phyloP scores from a whole-genome alignment of 441 rosid genomes.

The Populus hybrid region DNA sequence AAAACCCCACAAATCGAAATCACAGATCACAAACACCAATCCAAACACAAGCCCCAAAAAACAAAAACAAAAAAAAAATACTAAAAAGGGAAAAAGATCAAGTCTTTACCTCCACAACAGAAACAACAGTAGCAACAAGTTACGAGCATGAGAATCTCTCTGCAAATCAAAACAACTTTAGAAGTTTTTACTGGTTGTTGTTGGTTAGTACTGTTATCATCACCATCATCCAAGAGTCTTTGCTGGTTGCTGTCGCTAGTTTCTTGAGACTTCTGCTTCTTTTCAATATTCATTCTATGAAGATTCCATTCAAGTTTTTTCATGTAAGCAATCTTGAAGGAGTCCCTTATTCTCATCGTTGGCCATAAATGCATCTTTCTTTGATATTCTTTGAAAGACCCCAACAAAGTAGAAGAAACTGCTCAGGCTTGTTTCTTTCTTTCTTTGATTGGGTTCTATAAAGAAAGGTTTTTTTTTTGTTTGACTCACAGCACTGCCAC shows the following conservation, averaged over 20 bases:
- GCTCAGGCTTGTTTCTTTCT: not conserved
- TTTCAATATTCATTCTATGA: conserved; percentile 46
- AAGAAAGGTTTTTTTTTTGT: not conserved
- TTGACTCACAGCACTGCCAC: not conserved
- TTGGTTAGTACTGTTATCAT: not conserved
- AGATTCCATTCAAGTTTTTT: conserved; percentile 55
- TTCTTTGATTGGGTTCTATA: not conserved
- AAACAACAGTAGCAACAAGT: conserved; percentile 69
- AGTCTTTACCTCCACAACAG: conserved; percentile 60
- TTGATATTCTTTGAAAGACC: not conserved
- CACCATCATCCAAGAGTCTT: conserved; percentile 31
- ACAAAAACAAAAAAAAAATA: too few relatives aligned
- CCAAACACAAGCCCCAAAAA: not conserved
- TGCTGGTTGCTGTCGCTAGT: conserved; percentile 26
- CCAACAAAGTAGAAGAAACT: not conserved
- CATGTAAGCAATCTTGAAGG: conserved; percentile 56
- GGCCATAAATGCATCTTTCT: conserved; percentile 84
- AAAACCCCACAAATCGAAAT: not conserved
- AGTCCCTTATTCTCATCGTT: conserved; percentile 59
- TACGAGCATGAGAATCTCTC: conserved; percentile 45
- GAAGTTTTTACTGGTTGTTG: conserved; percentile 6
- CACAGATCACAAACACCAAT: not conserved
- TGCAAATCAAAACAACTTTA: conserved; percentile 27
- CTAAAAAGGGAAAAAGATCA: not conserved
- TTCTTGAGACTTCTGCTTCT: conserved; percentile 35